Conservation (phyloP, 805 yeast genomes). For the Yamadazyma ubonensis region DNA sequence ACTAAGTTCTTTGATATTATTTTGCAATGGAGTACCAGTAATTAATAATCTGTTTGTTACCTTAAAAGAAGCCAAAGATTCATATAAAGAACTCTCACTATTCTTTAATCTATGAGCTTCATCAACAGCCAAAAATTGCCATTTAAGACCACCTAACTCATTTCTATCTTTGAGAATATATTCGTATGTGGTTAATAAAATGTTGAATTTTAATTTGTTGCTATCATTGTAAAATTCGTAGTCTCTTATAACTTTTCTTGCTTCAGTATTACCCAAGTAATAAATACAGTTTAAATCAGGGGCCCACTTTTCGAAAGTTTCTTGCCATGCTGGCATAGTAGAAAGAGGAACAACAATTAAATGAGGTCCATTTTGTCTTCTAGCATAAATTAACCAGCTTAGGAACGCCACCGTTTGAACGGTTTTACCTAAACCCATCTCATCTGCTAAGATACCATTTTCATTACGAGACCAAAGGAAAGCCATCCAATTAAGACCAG, state of each 20-base stretch:
- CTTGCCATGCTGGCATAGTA: slow-evolving; percentile 99
- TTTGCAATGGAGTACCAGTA: slow-evolving; percentile 98
- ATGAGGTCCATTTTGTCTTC: slow-evolving; percentile 98
- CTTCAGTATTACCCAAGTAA: slow-evolving; percentile 86
- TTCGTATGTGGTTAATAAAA: slow-evolving; percentile 93
- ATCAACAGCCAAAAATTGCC: slow-evolving; percentile 98
- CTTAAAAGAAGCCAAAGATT: slow-evolving; percentile 77
- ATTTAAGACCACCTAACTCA: slow-evolving; percentile 77
- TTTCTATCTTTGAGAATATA: slow-evolving; percentile 86
- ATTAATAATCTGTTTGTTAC: slow-evolving; percentile 83
- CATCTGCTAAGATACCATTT: slow-evolving; percentile 96
- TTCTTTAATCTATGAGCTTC: slow-evolving; percentile 97
- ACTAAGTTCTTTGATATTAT: slow-evolving; percentile 91
- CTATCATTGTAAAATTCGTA: slow-evolving; percentile 72
- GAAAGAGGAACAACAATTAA: slow-evolving; percentile 93
- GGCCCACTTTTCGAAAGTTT: slow-evolving; percentile 96
- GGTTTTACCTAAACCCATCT: slow-evolving; percentile 98
- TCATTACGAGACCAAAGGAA: slow-evolving; percentile 96
- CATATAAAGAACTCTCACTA: slow-evolving; percentile 90
- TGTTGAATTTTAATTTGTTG: slow-evolving; percentile 78
- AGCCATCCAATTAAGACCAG: slow-evolving; percentile 99
- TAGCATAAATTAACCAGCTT: slow-evolving; percentile 91
- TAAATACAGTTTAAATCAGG: slow-evolving; percentile 93
- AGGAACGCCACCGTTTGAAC: slow-evolving; percentile 94
- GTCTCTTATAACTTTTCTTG: slow-evolving; percentile 79